Evolutionary conservation across 2,329 filamentous ascomycete genomes (phyloP), one percentile per base, ranked within the genome.

Genomic region (Colletotrichum sp.): DNA sequence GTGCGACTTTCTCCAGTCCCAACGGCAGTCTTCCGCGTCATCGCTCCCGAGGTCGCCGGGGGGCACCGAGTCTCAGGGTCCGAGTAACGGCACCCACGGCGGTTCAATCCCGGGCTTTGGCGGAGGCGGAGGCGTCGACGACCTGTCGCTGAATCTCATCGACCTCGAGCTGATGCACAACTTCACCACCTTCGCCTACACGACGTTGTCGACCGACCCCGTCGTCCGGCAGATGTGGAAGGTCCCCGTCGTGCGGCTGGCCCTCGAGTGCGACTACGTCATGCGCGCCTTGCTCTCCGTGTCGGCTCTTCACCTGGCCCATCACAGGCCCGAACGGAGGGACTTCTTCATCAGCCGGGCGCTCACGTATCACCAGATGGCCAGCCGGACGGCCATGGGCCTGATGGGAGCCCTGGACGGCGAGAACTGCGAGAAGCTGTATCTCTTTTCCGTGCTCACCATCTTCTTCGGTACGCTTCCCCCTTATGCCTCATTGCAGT

Each of bases 91-190:
- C 18, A 26, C 59, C 18, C 24, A 60, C 28, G 39, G 59, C 43
- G 32, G 32, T 32, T 21, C 43, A 24, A 59, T 71, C 39, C 61
- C 34, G n/a, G 26, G 70, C 7, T 52, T 75, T 18, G 36, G 65
- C 32, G 65, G 65, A 12, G 52, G 61, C 68, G 68, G 63, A 8
- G 59, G 61, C 32, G 24, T 69, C 26, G 32, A 86, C 36, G 66
- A 52, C 52, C 76, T 64, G 32, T 67, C 77, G 13, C 80, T 87
- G n/a, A 86, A 86, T 52, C 78, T 88, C 2, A 77, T 85, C 12
- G 88, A 90, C 72, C 83, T 91, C 14, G 89, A 91, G 77, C 84
- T 91, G 4, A 83, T 91, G 12, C 89, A 91, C 79, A 89, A 91
- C 81, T 91, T 86, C 77, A 86, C 85, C 39, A 88, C 86, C 0